Evolutionary conservation across 768 basidiomycete species (phyloP), one percentile per base, ranked within the genome.

Genomic region (Suillus clintonianus): DNA sequence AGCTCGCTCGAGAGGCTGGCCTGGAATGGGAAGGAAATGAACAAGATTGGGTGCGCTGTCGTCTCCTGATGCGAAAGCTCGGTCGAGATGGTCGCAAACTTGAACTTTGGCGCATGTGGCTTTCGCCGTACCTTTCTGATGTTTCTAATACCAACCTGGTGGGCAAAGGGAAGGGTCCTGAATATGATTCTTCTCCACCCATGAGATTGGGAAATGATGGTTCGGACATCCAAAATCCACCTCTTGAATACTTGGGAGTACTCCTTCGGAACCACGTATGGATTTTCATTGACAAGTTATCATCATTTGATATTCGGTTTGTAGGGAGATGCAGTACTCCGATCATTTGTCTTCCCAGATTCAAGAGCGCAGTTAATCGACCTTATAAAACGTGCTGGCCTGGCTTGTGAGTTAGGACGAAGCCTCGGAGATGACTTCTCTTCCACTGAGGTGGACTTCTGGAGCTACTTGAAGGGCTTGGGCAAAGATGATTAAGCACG

Each of bases 21-120:
- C 78, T 81, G 24, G 77, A 85, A 0, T 94, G 91, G 90, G 69
- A 75, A 41, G 86, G 85, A 10, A 77, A 82, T 58, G 79, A 84
- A 37, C 80, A 74, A 5, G 86, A 92, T 64, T 93, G 91, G 90
- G 74, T 79, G 4, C 77, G 85, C 55, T 86, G 86, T 68, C 84
- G 77, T 59, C 63, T 69, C 15, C 72, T 87, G 41, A 81, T 92
- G 81, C 82, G 77, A 67, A 72, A 70, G 0, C 78, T 87, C 39
- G 84, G 81, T 34, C 79, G 83, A 54, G 92, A 94, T 67, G 91
- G 93, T 8, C 82, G 83, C 62, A 91, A 86, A 72, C 79, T 94
- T 17, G 92, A 94, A 61, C 71, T 91, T 13, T 94, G 93, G 92
- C 80, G 78, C 62, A 70, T 78, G 42, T 94, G 93, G 92, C 81